phyloP scores from a whole-genome alignment of 2,329 filamentous ascomycete genomes.

The Monilinia laxa region DNA sequence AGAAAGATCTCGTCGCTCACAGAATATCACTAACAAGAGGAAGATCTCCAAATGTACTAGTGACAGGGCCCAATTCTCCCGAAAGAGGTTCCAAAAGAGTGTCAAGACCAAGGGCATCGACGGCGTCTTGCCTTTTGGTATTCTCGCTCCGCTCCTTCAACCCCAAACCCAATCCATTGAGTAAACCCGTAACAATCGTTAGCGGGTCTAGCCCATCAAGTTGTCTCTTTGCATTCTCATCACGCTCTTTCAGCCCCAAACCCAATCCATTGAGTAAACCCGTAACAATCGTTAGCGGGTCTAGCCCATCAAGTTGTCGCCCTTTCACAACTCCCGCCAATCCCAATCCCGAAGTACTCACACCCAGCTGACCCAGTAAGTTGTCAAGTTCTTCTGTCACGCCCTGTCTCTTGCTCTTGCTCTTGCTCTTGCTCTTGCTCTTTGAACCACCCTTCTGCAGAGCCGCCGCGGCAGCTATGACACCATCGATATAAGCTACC shows the following conservation, averaged over 20 bases:
- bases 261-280: background rate
- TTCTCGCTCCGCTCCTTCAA: constrained; percentile 10
- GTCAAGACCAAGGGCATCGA: background rate
- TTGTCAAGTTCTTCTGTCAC: no score
- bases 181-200: background rate
- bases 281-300: background rate
- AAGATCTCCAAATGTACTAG: no score
- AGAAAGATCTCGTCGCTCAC: background rate
- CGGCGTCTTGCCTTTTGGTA: background rate
- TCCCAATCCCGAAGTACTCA: no score
- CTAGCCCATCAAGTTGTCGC: background rate
- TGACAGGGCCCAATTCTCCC: background rate
- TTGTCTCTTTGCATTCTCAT: background rate
- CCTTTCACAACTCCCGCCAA: no score
- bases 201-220: background rate
- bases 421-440: constrained; percentile 11
- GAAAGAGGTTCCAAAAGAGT: background rate
- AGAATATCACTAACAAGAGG: background rate
- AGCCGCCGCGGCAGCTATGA: background rate
- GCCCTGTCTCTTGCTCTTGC: constrained; percentile 1
- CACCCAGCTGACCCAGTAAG: no score
- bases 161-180: background rate
- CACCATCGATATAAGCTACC: background rate
- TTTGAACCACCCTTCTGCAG: background rate
- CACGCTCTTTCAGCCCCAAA: background rate